These are phyloP conservation scores for Petasospora fabianii DNA, from an alignment of 1,139 yeast genomes.

Conservation along the genomic window DNA sequence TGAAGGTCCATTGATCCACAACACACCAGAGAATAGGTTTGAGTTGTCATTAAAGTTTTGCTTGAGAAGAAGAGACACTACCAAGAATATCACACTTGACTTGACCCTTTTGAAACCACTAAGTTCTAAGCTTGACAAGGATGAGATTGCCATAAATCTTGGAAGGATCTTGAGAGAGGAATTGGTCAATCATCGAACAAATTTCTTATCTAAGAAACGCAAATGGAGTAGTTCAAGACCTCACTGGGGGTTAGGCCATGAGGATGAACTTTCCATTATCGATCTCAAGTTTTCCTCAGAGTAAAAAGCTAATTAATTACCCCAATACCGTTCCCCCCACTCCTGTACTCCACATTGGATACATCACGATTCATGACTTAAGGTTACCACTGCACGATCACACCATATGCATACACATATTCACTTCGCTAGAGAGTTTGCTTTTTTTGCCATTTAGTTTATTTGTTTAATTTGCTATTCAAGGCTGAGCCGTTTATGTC, in stretches of 20 bases:
- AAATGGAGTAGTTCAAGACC: conserved; percentile 11
- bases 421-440: too few species aligned
- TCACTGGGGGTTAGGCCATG: conserved; percentile 16
- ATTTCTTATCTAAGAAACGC: conserved; percentile 2
- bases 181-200: conserved; percentile 6
- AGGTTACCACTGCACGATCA: too few species aligned
- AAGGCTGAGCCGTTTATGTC: too few species aligned
- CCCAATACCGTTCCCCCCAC: too few species aligned
- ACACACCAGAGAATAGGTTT: conserved; percentile 14
- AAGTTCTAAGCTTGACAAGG: conserved; percentile 11
- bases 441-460: too few species aligned
- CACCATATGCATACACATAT: too few species aligned
- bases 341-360: too few species aligned
- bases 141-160: conserved; percentile 9
- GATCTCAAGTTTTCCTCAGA: conserved; percentile 3
- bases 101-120: conserved; percentile 14
- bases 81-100: neutral
- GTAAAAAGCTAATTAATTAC: too few species aligned
- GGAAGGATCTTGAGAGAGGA: conserved; percentile 8
- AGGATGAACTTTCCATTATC: conserved; percentile 12
- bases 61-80: neutral
- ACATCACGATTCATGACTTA: too few species aligned
- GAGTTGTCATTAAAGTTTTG: conserved; percentile 13
- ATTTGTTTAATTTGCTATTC: too few species aligned
- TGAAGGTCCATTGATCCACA: conserved; percentile 8